phyloP scores from a whole-genome alignment of 768 basidiomycete genomes.

The Kwoniella pini region DNA sequence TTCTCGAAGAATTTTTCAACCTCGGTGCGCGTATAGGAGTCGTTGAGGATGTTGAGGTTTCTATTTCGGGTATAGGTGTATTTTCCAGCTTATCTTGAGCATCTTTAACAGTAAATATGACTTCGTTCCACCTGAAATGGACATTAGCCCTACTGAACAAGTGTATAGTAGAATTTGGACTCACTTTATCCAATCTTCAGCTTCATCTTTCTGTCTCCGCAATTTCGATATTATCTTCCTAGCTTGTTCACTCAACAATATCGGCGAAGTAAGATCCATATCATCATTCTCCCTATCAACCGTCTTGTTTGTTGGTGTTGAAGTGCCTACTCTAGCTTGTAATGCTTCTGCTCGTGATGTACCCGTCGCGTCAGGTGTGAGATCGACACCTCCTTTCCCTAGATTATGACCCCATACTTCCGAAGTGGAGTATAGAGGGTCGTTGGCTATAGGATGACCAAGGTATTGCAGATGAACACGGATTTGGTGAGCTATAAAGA shows the following conservation, averaged over 20 bases:
- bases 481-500: slow-evolving; percentile 81
- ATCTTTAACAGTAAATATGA: slow-evolving; percentile 49
- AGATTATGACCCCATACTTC: slow-evolving; percentile 65
- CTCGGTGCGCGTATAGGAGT: background rate
- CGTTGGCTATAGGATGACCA: slow-evolving; percentile 91
- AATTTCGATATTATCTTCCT: slow-evolving; percentile 52
- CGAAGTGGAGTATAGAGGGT: slow-evolving; percentile 80
- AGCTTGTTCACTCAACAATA: slow-evolving; percentile 53
- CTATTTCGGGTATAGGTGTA: background rate
- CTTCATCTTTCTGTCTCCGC: slow-evolving; percentile 52
- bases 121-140: slow-evolving; percentile 57
- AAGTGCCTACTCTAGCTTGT: slow-evolving; percentile 4
- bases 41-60: slow-evolving; percentile 4
- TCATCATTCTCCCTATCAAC: slow-evolving; percentile 36
- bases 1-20: slow-evolving; percentile 9
- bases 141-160: too few species aligned
- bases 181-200: slow-evolving; percentile 55
- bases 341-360: slow-evolving; percentile 58
- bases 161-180: slow-evolving; percentile 3
- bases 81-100: slow-evolving; percentile 36
- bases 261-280: slow-evolving; percentile 51
- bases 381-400: slow-evolving; percentile 79
- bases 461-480: slow-evolving; percentile 95
- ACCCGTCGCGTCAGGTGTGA: slow-evolving; percentile 69
- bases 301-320: slow-evolving; percentile 16